phyloP scores from a whole-genome alignment of 345 rosid genomes.

The Alliaria petiolata region DNA sequence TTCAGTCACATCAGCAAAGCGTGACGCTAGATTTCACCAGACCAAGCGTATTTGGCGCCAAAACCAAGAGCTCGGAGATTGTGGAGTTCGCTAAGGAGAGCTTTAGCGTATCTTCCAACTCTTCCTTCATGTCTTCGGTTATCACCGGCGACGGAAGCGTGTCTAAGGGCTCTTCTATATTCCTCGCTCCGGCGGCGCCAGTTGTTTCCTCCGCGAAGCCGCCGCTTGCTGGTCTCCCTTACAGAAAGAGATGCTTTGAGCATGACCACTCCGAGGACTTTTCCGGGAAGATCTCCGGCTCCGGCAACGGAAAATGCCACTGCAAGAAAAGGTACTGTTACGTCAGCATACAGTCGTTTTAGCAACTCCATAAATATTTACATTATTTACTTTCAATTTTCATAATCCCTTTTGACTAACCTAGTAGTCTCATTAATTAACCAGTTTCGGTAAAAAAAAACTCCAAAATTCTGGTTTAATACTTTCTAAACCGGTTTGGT shows the following conservation, averaged over 20 bases:
- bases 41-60: conserved; percentile 42
- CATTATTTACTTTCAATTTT: background rate
- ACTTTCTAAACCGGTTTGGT: too few species aligned
- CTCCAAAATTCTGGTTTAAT: background rate
- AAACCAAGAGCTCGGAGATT: conserved; percentile 34
- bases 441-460: too few species aligned
- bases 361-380: background rate
- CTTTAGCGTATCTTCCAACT: conserved; percentile 66
- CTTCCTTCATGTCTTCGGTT: conserved; percentile 80
- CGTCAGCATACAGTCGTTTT: background rate
- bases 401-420: background rate
- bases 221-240: conserved; percentile 55
- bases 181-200: conserved; percentile 40
- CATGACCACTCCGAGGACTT: conserved; percentile 45
- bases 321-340: conserved; percentile 72
- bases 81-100: conserved; percentile 66
- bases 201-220: conserved; percentile 58
- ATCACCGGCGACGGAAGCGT: conserved; percentile 93
- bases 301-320: conserved; percentile 65
- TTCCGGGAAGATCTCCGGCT: conserved; percentile 60
- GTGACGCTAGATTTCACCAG: conserved; percentile 75
- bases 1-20: conserved; percentile 44
- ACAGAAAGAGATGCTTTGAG: conserved; percentile 66
- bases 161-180: conserved; percentile 69
- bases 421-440: too few species aligned